Evolutionary conservation across 768 basidiomycete species (phyloP).

Genomic region (Hydnomerulius pinastri): DNA sequence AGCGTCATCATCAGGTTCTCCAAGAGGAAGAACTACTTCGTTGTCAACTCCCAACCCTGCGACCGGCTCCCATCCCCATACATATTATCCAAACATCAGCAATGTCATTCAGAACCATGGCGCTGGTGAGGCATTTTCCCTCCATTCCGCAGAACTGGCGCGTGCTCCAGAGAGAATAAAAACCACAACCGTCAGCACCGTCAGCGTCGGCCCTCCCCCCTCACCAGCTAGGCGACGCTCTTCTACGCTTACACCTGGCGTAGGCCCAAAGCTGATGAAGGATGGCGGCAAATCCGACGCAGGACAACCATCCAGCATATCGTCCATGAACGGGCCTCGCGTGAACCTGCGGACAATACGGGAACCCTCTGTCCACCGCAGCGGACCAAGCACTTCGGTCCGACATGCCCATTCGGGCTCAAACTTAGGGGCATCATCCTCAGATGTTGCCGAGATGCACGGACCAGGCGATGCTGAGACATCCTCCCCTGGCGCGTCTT

Average conservation of each 20-base stretch:
- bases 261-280: not conserved
- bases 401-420: slow-evolving; percentile 29
- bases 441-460: slow-evolving; percentile 11
- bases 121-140: not conserved
- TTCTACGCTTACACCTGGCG: slow-evolving; percentile 21
- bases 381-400: slow-evolving; percentile 1
- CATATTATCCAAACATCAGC: slow-evolving; percentile 24
- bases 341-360: slow-evolving; percentile 1
- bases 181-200: slow-evolving; percentile 23
- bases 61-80: not conserved
- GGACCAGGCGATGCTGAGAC: slow-evolving; percentile 6
- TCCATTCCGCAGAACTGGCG: slow-evolving; percentile 4
- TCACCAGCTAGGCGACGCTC: slow-evolving; percentile 23
- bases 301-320: not conserved
- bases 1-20: slow-evolving; percentile 22
- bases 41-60: slow-evolving; percentile 8
- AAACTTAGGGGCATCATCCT: slow-evolving; percentile 20
- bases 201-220: slow-evolving; percentile 20
- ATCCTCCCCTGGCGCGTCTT: slow-evolving; percentile 18
- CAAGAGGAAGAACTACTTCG: slow-evolving; percentile 18
- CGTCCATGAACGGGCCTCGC: not conserved
- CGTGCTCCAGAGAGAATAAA: slow-evolving; percentile 7
- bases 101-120: slow-evolving; percentile 17
- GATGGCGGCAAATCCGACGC: slow-evolving; percentile 9
- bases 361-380: not conserved